Conservation (phyloP, 1,139 yeast genomes). For the Hyphopichia wangnamkhiaoensis region DNA sequence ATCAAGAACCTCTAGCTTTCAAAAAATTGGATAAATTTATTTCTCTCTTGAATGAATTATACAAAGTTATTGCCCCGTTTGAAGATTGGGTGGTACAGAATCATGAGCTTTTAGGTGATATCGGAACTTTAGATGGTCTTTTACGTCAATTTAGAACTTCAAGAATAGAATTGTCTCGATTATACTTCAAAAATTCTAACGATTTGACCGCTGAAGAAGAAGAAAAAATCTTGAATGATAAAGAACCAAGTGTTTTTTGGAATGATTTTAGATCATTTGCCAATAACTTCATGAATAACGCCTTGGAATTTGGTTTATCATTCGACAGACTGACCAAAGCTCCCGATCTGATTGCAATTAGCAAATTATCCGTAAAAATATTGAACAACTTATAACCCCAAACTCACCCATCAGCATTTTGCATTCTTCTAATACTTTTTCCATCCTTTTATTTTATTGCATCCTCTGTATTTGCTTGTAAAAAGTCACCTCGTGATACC, state of each 20-base stretch:
- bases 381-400: conserved; percentile 2
- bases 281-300: conserved; percentile 3
- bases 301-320: conserved; percentile 4
- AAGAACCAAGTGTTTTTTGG: conserved; percentile 7
- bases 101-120: neutral
- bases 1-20: conserved; percentile 3
- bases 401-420: neutral
- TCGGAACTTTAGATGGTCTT: neutral
- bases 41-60: conserved; percentile 5
- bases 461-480: too few species aligned
- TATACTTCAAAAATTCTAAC: neutral
- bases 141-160: neutral
- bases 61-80: conserved; percentile 5
- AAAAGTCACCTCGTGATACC: too few species aligned
- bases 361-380: conserved; percentile 6
- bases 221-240: conserved; percentile 6
- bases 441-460: neutral
- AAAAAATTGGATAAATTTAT: conserved; percentile 1
- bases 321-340: neutral
- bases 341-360: conserved; percentile 1
- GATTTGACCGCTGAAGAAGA: conserved; percentile 10
- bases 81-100: conserved; percentile 3
- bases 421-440: neutral
- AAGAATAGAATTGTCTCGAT: neutral
- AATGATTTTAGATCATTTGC: conserved; percentile 6